A percentile compares a stretch with the other conserved stretches of the same genome.
phyloP scores from a whole-genome alignment of 768 basidiomycete species.

The Psilocybe cubensis region DNA sequence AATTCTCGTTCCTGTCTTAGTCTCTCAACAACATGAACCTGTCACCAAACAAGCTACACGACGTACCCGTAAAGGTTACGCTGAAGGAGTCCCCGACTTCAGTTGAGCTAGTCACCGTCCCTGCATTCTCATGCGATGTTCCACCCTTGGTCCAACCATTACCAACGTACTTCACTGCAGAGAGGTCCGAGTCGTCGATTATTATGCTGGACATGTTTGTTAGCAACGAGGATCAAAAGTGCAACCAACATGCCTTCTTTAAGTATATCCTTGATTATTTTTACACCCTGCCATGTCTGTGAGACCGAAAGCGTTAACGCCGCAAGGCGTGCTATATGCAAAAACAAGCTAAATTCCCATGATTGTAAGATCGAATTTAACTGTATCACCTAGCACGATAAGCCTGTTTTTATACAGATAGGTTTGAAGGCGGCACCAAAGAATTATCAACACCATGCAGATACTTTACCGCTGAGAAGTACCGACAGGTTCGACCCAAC shows the following conservation, averaged over 20 bases:
- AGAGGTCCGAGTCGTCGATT: slow-evolving; percentile 39
- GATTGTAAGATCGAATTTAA: too few species aligned
- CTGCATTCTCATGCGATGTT: slow-evolving; percentile 25
- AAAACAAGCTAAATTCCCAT: neutral
- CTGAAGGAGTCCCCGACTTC: slow-evolving; percentile 35
- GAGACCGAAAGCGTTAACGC: neutral
- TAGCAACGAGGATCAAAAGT: neutral
- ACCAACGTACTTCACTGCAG: slow-evolving; percentile 34
- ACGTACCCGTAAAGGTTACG: slow-evolving; percentile 37
- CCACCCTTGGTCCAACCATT: slow-evolving; percentile 36
- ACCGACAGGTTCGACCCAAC: too few species aligned
- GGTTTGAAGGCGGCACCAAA: too few species aligned
- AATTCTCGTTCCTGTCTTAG: slow-evolving; percentile 32
- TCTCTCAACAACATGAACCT: neutral
- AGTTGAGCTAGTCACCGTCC: slow-evolving; percentile 38
- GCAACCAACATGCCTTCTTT: slow-evolving; percentile 3
- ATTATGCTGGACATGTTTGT: slow-evolving; percentile 22
- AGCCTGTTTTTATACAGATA: too few species aligned
- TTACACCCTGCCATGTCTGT: neutral
- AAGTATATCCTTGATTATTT: neutral
- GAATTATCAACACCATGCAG: too few species aligned
- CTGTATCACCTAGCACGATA: too few species aligned
- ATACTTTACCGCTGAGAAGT: too few species aligned
- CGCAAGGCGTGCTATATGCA: neutral
- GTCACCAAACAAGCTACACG: neutral